These are phyloP conservation scores for Rutstroemia sydowiana DNA, from an alignment of 2,329 filamentous ascomycete species.

Conservation along the genomic window DNA sequence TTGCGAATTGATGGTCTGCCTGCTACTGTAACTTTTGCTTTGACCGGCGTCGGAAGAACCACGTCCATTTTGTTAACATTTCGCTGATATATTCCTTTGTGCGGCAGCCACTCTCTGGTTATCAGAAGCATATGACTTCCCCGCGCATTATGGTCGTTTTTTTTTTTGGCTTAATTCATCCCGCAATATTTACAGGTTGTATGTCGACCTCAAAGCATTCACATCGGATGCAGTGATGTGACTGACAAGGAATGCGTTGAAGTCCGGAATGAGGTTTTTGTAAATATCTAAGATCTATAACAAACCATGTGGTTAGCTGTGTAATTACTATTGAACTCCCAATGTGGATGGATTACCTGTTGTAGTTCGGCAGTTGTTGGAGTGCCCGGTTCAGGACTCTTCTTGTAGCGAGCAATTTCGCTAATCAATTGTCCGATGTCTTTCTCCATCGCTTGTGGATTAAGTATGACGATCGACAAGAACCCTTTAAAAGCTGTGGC, in stretches of 20 bases:
- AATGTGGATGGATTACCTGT: slow-evolving; percentile 21
- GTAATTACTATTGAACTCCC: slow-evolving; percentile 14
- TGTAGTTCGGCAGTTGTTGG: slow-evolving; percentile 26
- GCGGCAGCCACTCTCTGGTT: not conserved
- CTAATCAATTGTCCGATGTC: slow-evolving; percentile 75
- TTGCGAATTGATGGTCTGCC: not conserved
- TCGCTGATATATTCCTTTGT: not conserved
- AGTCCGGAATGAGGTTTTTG: slow-evolving; percentile 46
- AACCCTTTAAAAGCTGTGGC: slow-evolving; percentile 90
- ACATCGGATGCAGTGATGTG: slow-evolving; percentile 20
- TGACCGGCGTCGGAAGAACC: not conserved
- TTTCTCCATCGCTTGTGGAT: slow-evolving; percentile 87
- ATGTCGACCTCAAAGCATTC: slow-evolving; percentile 23
- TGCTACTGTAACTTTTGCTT: not conserved
- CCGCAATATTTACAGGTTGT: slow-evolving; percentile 29
- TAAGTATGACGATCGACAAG: slow-evolving; percentile 72
- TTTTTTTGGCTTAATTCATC: not conserved
- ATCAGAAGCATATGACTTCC: not conserved
- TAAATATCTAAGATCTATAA: slow-evolving; percentile 43
- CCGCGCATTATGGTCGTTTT: too few relatives aligned
- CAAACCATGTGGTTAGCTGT: slow-evolving; percentile 18
- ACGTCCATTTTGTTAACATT: not conserved
- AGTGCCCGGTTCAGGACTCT: slow-evolving; percentile 45
- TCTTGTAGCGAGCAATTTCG: slow-evolving; percentile 70
- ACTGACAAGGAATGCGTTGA: slow-evolving; percentile 39